These are phyloP conservation scores for Nitzschia sp. DNA, from an alignment of 108 stramenopile genomes.

Conservation along the genomic window DNA sequence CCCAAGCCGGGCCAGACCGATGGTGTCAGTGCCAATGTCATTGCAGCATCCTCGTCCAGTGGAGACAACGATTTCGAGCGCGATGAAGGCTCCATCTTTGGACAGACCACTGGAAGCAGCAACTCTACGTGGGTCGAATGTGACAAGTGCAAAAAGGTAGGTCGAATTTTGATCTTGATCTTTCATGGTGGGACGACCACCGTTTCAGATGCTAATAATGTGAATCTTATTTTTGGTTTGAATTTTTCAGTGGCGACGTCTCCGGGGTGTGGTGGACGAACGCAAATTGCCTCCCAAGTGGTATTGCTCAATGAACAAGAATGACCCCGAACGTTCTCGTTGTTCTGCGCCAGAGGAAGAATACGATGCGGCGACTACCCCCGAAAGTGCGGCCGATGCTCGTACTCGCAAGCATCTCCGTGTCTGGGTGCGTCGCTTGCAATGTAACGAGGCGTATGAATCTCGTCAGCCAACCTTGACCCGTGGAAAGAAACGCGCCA, in stretches of 20 bases:
- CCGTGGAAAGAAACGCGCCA: slow-evolving; percentile 57
- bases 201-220: background rate
- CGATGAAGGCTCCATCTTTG: slow-evolving; percentile 84
- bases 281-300: slow-evolving; percentile 84
- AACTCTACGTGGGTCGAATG: slow-evolving; percentile 91
- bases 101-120: slow-evolving; percentile 75
- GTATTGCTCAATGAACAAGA: slow-evolving; percentile 90
- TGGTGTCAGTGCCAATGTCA: background rate
- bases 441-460: slow-evolving; percentile 81
- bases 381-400: slow-evolving; percentile 81
- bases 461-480: slow-evolving; percentile 67
- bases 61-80: slow-evolving; percentile 41
- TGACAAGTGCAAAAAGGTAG: slow-evolving; percentile 88
- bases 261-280: slow-evolving; percentile 87
- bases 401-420: slow-evolving; percentile 83
- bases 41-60: background rate
- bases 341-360: slow-evolving; percentile 91
- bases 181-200: background rate
- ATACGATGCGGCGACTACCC: slow-evolving; percentile 74
- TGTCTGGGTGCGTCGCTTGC: slow-evolving; percentile 83
- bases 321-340: slow-evolving; percentile 81
- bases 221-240: background rate
- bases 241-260: slow-evolving; percentile 74
- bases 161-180: slow-evolving; percentile 5
- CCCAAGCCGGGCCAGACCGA: background rate